Base-by-base conservation (phyloP, 1,284 basidiomycete species). In the Leucoagaricus sp. region DNA sequence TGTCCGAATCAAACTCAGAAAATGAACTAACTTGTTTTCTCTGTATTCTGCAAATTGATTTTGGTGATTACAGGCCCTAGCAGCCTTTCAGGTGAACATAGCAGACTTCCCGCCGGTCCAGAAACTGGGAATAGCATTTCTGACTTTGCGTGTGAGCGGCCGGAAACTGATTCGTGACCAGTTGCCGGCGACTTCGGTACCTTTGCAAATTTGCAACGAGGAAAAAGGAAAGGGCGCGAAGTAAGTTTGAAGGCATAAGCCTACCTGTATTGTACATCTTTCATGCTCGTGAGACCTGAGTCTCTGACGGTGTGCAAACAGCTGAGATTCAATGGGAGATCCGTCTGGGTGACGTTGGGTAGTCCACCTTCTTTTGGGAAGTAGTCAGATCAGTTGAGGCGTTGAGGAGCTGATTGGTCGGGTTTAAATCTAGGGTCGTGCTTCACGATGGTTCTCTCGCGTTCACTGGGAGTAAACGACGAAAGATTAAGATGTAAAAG, bases 111-210 rank as follows among this genome's bases (percentile, higher is more conserved):
- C 21, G 49, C 23, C 23, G 25, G 34, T n/a, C 21, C 29, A 34
- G 33, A 50, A 44, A 26, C 17, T 9, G 26, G 4, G 21, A 29
- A 44, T 36, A 49, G 47, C 34, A 19, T 49, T 34, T 55, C 40
- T 55, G 51, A 53, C 42, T 44, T 42, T 10, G 29, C 33, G 51
- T 53, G 51, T 36, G 51, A 46, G 38, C 42, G 25, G 19, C 23
- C 21, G 38, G 53, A 54, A 38, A 10, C 25, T 44, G 31, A 6
- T 12, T 7, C 6, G 31, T 29, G 31, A 38, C 17, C 29, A 40
- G 40, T 44, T 23, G 34, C 55, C 55, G 55, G 55, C 40, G 49
- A 57, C 41, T 49, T 51, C 55, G 55, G 55, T 56, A 34, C 55
- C 55, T 46, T 57, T 51, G 41, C 55, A 42, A 57, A 41, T 15